Evolutionary conservation across 192 early-diverging fungal species (phyloP), one percentile per base, ranked within the genome.

Genomic region (Podila minutissima): DNA sequence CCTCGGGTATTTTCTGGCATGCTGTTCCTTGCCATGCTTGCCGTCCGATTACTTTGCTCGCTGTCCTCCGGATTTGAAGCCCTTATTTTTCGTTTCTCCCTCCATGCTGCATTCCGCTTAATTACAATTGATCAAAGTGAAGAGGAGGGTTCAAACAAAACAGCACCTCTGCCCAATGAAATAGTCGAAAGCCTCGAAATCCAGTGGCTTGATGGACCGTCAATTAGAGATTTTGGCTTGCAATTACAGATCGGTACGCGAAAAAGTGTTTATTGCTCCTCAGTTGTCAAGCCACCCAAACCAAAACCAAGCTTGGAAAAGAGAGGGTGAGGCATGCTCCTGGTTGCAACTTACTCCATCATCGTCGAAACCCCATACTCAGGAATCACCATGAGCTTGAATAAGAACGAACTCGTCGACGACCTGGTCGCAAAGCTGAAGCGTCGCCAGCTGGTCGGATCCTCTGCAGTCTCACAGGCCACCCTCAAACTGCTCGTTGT

Each of bases 401-500:
- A 74, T 57, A 83, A 83, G 69, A 67, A 78, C 28, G 71, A 76
- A 66, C 66, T 85, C 48, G 83, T 88, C 20, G 87, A 88, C 59
- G 82, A 84, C 62, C 86, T 90, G 35, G 83, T 88, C 48, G 78
- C 84, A 53, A 84, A 85, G 69, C 85, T 90, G 17, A 86, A 88
- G 67, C 85, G 89, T 17, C 77, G 93, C n/a, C 91, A 94, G 72
- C 69, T 94, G 11, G 84, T 87, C 28, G 92, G 91, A 68, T 92
- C 93, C 24, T 91, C 87, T 35, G 78, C 82, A 33, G 88, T 94
- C 31, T 86, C 91, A 41, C 85, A 90, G 29, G 92, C 94, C 71
- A 97, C 95, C 0, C 88, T 91, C 20, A 87, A 86, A 57, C 79
- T 97, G 38, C 87, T 97, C 46, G 85, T 92, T 41, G 94, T 91